Evolutionary conservation across 495 filamentous ascomycete species (phyloP).

Genomic region (Parachaetomium inaequale): DNA sequence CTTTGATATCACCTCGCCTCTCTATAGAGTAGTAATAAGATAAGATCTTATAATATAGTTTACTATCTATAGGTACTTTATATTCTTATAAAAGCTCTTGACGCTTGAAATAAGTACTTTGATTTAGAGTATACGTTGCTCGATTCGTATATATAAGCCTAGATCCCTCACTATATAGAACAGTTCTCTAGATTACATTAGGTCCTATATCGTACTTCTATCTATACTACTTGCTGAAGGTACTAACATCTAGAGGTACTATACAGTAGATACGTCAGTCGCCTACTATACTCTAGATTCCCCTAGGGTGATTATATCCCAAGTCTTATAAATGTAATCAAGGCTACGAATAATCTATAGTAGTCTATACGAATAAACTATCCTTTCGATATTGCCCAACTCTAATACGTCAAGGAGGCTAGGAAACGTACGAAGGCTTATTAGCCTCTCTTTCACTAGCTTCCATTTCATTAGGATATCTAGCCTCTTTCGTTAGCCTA

Average conservation of each 20-base stretch:
- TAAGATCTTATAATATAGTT: neutral
- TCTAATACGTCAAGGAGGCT: neutral
- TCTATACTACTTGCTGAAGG: neutral
- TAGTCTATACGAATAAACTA: neutral
- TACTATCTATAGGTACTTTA: neutral
- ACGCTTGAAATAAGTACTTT: neutral
- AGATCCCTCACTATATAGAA: neutral
- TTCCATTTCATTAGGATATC: neutral
- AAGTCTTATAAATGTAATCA: neutral
- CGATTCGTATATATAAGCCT: neutral
- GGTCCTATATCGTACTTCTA: neutral
- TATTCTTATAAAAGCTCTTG: conserved; percentile 1
- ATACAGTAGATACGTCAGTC: neutral
- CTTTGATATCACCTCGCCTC: neutral
- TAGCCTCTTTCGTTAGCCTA: neutral
- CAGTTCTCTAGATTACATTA: neutral
- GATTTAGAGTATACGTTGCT: neutral
- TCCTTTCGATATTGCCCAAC: neutral
- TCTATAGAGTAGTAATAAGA: neutral
- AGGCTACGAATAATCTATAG: neutral
- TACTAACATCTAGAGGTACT: neutral
- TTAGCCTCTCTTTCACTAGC: neutral
- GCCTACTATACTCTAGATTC: neutral
- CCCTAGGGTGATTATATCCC: neutral
- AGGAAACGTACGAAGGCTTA: neutral